These are phyloP conservation scores for Crithidia bombi DNA, from an alignment of 208 protist genomes.

Conservation along the genomic window DNA sequence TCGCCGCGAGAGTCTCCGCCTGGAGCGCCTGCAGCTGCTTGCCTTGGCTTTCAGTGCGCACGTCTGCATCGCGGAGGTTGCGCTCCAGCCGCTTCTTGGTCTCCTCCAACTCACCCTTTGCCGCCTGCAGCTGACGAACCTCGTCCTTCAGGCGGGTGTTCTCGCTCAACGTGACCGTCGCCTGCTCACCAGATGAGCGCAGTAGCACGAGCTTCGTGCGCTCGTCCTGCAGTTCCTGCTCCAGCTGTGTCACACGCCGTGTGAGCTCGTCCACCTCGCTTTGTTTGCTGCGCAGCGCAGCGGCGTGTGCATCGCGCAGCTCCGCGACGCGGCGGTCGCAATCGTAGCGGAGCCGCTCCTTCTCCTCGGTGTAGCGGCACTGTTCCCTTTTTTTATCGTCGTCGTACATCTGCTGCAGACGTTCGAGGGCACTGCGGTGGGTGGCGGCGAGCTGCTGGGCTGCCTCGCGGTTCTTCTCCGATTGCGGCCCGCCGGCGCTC, in stretches of 20 bases:
- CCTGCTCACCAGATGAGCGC: constrained; percentile 11
- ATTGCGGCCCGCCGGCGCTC: constrained; percentile 16
- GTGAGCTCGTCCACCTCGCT: constrained; percentile 45
- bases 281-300: constrained; percentile 54
- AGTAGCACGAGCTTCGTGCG: constrained; percentile 45
- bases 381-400: constrained; percentile 68
- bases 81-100: constrained; percentile 51
- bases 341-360: constrained; percentile 49
- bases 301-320: constrained; percentile 45
- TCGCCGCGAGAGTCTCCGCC: constrained; percentile 34
- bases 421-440: constrained; percentile 56
- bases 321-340: constrained; percentile 57
- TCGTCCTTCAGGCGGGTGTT: constrained; percentile 63
- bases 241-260: constrained; percentile 42
- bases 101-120: constrained; percentile 54
- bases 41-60: constrained; percentile 38
- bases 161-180: constrained; percentile 18
- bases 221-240: constrained; percentile 59
- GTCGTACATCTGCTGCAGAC: constrained; percentile 73
- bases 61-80: constrained; percentile 51
- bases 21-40: constrained; percentile 60
- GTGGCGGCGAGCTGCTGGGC: constrained; percentile 49
- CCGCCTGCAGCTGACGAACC: constrained; percentile 41
- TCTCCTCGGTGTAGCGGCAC: constrained; percentile 61
- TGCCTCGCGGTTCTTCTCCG: constrained; percentile 33